phyloP scores from a whole-genome alignment of 1,139 yeast genomes.

The Debaryomycetaceae sp. region DNA sequence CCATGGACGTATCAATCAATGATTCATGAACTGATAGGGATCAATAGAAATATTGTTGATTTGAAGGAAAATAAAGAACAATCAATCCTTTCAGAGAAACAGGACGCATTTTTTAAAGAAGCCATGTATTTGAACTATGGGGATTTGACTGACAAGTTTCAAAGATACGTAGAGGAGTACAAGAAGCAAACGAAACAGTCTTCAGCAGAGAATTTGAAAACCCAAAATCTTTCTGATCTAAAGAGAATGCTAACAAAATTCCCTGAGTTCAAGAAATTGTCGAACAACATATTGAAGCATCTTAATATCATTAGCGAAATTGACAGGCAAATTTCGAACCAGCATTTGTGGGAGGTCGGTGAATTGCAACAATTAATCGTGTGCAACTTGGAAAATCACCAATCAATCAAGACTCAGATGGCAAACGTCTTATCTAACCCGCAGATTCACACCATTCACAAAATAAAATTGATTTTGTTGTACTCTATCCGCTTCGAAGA shows the following conservation, averaged over 20 bases:
- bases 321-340: slow-evolving; percentile 59
- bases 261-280: slow-evolving; percentile 86
- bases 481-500: slow-evolving; percentile 63
- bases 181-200: slow-evolving; percentile 73
- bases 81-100: slow-evolving; percentile 33
- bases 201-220: slow-evolving; percentile 53
- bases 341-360: slow-evolving; percentile 77
- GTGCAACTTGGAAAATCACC: slow-evolving; percentile 49
- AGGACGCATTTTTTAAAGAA: slow-evolving; percentile 74
- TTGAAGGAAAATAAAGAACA: slow-evolving; percentile 33
- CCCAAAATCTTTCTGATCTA: slow-evolving; percentile 79
- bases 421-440: slow-evolving; percentile 24
- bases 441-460: slow-evolving; percentile 25
- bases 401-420: slow-evolving; percentile 22
- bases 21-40: slow-evolving; percentile 90
- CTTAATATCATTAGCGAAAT: slow-evolving; percentile 85
- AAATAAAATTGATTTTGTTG: slow-evolving; percentile 56
- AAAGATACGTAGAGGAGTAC: slow-evolving; percentile 78
- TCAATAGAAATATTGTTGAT: slow-evolving; percentile 75
- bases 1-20: slow-evolving; percentile 99
- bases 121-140: slow-evolving; percentile 91
- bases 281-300: slow-evolving; percentile 90
- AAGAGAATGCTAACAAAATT: slow-evolving; percentile 86
- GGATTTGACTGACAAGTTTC: slow-evolving; percentile 85
- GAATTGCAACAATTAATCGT: slow-evolving; percentile 86